Conservation (phyloP, 1,139 yeast species). For the Kluyveromyces sp. region DNA sequence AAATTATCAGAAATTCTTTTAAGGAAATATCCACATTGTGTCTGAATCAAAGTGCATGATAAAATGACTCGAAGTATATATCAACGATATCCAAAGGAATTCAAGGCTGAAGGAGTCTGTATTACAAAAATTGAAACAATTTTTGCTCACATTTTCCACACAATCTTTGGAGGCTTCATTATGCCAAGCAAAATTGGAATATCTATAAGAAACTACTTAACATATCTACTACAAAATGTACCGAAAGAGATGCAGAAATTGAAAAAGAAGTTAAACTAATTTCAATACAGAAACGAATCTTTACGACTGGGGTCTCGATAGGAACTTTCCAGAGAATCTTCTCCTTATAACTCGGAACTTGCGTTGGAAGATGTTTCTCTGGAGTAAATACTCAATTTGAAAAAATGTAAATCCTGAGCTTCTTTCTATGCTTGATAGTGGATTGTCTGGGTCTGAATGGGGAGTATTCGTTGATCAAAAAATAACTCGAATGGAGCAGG, state of each 20-base stretch:
- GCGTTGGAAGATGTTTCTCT: slow-evolving; percentile 4
- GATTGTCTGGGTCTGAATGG: slow-evolving; percentile 27
- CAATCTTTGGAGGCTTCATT: slow-evolving; percentile 64
- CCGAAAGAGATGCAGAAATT: slow-evolving; percentile 26
- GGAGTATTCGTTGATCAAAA: slow-evolving; percentile 25
- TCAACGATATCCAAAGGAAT: slow-evolving; percentile 34
- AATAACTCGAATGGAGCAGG: slow-evolving; percentile 16
- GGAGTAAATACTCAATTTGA: slow-evolving; percentile 11
- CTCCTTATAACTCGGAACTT: slow-evolving; percentile 1
- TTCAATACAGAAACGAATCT: slow-evolving; percentile 67
- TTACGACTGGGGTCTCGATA: slow-evolving; percentile 42
- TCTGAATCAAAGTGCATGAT: slow-evolving; percentile 29
- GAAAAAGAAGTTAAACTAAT: slow-evolving; percentile 50
- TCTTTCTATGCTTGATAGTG: slow-evolving; percentile 22
- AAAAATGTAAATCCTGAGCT: slow-evolving; percentile 20
- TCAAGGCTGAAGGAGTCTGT: slow-evolving; percentile 26
- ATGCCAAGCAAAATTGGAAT: slow-evolving; percentile 63
- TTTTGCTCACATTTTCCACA: slow-evolving; percentile 46
- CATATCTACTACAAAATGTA: slow-evolving; percentile 33
- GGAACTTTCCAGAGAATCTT: slow-evolving; percentile 6
- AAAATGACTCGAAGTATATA: slow-evolving; percentile 30
- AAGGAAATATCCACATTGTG: slow-evolving; percentile 30
- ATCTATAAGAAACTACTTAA: slow-evolving; percentile 44
- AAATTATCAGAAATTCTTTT: slow-evolving; percentile 52
- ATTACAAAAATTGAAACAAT: slow-evolving; percentile 25